Percentiles rank a stretch among this genome's conserved stretches.
Evolutionary conservation across 2,329 filamentous ascomycete genomes (phyloP).

Genomic region (Arthroderma uncinatum): DNA sequence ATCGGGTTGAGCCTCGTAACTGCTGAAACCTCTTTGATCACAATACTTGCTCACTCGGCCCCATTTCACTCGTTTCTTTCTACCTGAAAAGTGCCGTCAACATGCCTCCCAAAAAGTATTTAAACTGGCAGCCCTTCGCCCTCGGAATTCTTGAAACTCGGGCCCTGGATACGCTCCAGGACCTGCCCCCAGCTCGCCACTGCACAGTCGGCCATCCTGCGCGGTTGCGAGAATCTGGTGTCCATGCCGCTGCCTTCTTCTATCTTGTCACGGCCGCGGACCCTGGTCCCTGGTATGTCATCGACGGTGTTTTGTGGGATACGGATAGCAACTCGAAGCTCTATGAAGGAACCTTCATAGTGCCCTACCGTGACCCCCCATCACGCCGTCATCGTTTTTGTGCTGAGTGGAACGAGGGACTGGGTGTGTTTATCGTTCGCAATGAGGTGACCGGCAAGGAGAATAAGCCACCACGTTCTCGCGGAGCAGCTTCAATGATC

Average conservation of each 20-base stretch:
- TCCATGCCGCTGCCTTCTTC: constrained; percentile 6
- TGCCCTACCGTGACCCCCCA: constrained; percentile 8
- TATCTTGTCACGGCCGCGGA: neutral
- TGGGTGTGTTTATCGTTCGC: constrained; percentile 9
- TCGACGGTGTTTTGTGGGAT: constrained; percentile 9
- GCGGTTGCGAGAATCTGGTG: constrained; percentile 7
- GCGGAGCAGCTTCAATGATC: neutral
- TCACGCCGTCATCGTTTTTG: neutral
- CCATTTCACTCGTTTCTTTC: neutral
- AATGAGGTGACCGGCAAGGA: neutral
- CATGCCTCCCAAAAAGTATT: constrained; percentile 5
- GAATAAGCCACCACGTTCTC: neutral
- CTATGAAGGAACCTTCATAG: constrained; percentile 10
- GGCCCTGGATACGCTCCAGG: constrained; percentile 3
- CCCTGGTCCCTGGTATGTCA: constrained; percentile 7
- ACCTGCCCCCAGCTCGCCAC: constrained; percentile 9
- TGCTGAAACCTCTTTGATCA: neutral
- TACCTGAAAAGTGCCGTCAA: neutral
- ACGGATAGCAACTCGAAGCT: constrained; percentile 3
- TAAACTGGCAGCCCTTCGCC: constrained; percentile 8
- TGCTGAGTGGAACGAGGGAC: constrained; percentile 6
- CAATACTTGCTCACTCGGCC: neutral
- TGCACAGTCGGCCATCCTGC: constrained; percentile 10
- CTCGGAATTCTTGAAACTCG: constrained; percentile 6
- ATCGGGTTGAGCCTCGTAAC: neutral